Base-by-base conservation (phyloP, 345 rosid species). In the Trapa incisa region DNA sequence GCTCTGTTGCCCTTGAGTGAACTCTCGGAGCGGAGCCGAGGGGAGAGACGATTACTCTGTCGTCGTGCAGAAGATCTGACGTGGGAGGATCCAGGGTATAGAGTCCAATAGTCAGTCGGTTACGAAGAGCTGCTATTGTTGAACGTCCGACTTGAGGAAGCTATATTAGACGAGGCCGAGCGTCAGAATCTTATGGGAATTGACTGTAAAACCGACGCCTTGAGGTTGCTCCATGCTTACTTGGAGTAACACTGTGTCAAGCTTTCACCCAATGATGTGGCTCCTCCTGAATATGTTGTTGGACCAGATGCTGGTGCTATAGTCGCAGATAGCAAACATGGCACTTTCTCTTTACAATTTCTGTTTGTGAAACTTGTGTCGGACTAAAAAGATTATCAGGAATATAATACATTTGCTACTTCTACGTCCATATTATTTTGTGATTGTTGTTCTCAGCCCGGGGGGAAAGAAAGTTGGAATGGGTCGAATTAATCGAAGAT, bases 1-100 rank as follows among this genome's bases (percentile, higher is more conserved):
- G 79, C 54, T 79, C 83, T 5, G 85, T 80, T 6, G 91, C 86
- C 1, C 80, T 85, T 41, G 89, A 86, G 68, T 87, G 88, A 8
- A 79, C 87, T 4, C 73, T 80, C 9, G 71, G 72, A 22, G 29
- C 29, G 29, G 29, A 47, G 70, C 1, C 37, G 32, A 14, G 67
- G 74, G 71, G 79, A 65, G 48, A 11, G 74, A 68, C 11, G 61
- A 17, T 72, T 82, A 71, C 53, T 70, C 70, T 6, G 81, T 77
- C 10, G 83, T 85, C 6, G 47, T 87, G 36, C 69, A 77, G 74
- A 79, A 80, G 75, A 75, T 87, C 47, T 91, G 87, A 97, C 47
- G 80, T 14, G 61, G 70, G 22, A 75, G 78, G 64, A 62, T 86
- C 50, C 54, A 13, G 71, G 71, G 53, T 39, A 10, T 85, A 73